These are phyloP conservation scores for Moniliophthora roreri DNA, from an alignment of 1,284 basidiomycete species.

Conservation along the genomic window DNA sequence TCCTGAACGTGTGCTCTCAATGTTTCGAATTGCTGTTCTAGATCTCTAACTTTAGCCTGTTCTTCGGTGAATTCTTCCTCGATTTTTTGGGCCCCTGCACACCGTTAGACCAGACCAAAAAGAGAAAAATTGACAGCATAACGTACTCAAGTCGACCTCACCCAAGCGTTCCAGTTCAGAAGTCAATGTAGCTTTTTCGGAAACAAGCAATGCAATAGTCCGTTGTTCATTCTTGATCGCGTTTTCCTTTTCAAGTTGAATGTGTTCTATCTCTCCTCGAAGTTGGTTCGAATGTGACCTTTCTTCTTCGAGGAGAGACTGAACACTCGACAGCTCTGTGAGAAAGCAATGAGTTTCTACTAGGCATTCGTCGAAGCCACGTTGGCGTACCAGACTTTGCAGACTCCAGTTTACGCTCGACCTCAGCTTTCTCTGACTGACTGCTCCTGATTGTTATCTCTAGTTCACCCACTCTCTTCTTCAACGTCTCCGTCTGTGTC, in stretches of 20 bases:
- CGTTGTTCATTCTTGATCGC: constrained; percentile 55
- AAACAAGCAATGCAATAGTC: constrained; percentile 66
- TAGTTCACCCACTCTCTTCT: neutral
- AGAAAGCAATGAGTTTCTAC: neutral
- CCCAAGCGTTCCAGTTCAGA: constrained; percentile 53
- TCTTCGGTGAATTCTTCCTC: constrained; percentile 45
- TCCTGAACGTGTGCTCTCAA: constrained; percentile 35
- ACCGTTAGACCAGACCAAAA: constrained; percentile 3
- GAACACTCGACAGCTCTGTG: constrained; percentile 26
- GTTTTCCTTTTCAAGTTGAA: constrained; percentile 32
- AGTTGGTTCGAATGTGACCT: constrained; percentile 25
- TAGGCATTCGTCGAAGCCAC: neutral
- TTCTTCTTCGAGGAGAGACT: constrained; percentile 28
- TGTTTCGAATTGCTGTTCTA: constrained; percentile 42
- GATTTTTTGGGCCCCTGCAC: constrained; percentile 50
- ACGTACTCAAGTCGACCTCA: constrained; percentile 49
- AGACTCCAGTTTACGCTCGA: constrained; percentile 2
- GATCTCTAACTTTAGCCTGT: constrained; percentile 33
- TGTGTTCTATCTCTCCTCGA: constrained; percentile 29
- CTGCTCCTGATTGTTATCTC: neutral
- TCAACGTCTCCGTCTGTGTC: neutral
- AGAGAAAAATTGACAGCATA: constrained; percentile 4
- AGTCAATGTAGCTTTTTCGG: constrained; percentile 63
- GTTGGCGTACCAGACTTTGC: constrained; percentile 8
- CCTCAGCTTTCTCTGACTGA: neutral